These are phyloP conservation scores for Fonsecaea nubica DNA, from an alignment of 2,329 filamentous ascomycete genomes.

Conservation along the genomic window DNA sequence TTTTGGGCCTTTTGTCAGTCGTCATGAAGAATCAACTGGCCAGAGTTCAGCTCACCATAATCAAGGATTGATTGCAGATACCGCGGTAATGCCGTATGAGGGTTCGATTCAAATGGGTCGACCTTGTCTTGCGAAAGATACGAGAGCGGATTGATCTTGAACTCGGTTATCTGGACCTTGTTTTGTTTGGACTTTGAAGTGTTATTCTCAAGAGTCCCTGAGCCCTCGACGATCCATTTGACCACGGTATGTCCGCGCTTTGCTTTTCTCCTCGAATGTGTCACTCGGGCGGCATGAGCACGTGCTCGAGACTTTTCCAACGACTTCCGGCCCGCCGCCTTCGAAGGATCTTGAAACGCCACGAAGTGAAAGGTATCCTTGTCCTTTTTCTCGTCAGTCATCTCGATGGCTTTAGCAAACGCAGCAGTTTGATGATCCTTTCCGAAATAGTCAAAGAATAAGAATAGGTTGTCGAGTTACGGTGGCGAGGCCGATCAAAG, in stretches of 20 bases:
- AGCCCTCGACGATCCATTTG: conserved; percentile 18
- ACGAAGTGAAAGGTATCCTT: conserved; percentile 19
- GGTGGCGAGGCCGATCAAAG: not conserved
- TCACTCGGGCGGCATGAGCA: conserved; percentile 19
- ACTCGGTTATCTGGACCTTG: not conserved
- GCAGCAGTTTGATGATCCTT: not conserved
- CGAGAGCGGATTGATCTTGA: conserved; percentile 22
- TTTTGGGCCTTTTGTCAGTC: not conserved
- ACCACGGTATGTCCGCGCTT: conserved; percentile 12
- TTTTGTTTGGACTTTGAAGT: conserved; percentile 4
- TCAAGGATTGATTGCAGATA: conserved; percentile 25
- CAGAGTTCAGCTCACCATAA: conserved; percentile 15
- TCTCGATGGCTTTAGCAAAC: not conserved
- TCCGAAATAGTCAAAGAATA: not conserved
- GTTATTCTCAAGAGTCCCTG: not conserved
- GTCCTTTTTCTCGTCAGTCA: conserved; percentile 1
- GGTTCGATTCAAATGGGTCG: conserved; percentile 26
- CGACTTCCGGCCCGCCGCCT: not conserved
- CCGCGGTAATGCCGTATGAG: conserved; percentile 13
- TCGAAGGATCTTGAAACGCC: conserved; percentile 5
- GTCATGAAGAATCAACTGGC: not conserved
- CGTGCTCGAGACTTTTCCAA: conserved; percentile 18
- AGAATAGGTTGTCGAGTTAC: not conserved
- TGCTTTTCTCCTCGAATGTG: conserved; percentile 18
- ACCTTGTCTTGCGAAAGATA: conserved; percentile 21